A percentile compares a stretch with the other conserved stretches of the same genome.
Conservation (phyloP, 306 rosid species). For the Carpinus fangiana region DNA sequence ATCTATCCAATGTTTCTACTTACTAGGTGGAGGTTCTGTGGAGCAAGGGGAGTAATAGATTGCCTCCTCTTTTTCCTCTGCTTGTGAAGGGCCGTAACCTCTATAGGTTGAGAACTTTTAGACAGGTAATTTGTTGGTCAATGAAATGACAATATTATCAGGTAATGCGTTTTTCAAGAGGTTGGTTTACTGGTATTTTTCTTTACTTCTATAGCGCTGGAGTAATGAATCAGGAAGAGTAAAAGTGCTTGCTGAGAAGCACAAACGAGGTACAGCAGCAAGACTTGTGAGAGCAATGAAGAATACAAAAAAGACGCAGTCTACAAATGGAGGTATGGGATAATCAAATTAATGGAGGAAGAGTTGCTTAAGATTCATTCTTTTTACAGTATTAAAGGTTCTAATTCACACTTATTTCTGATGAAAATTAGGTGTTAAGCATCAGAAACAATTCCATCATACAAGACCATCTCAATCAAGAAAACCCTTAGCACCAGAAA, state of each 20-base stretch:
- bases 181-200: conserved; percentile 25
- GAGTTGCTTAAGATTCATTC: conserved; percentile 9
- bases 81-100: conserved; percentile 90
- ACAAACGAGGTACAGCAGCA: conserved; percentile 70
- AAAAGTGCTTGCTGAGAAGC: conserved; percentile 73
- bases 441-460: conserved; percentile 32
- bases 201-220: conserved; percentile 54
- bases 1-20: conserved; percentile 11
- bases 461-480: conserved; percentile 33
- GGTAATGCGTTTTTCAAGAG: not conserved
- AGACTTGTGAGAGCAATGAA: conserved; percentile 53
- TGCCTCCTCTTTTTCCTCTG: conserved; percentile 60
- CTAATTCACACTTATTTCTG: conserved; percentile 8
- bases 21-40: conserved; percentile 79
- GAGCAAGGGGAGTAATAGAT: conserved; percentile 62
- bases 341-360: not conserved
- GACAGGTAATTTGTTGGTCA: conserved; percentile 48
- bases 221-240: conserved; percentile 65
- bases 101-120: conserved; percentile 66
- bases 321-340: conserved; percentile 45
- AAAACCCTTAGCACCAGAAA: conserved; percentile 30
- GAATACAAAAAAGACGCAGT: conserved; percentile 35
- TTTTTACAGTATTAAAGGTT: conserved; percentile 11
- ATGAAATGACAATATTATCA: conserved; percentile 8
- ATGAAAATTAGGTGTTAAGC: conserved; percentile 37